Conservation (phyloP, 1,284 basidiomycete species). For the Lignosus rhinocerotis region DNA sequence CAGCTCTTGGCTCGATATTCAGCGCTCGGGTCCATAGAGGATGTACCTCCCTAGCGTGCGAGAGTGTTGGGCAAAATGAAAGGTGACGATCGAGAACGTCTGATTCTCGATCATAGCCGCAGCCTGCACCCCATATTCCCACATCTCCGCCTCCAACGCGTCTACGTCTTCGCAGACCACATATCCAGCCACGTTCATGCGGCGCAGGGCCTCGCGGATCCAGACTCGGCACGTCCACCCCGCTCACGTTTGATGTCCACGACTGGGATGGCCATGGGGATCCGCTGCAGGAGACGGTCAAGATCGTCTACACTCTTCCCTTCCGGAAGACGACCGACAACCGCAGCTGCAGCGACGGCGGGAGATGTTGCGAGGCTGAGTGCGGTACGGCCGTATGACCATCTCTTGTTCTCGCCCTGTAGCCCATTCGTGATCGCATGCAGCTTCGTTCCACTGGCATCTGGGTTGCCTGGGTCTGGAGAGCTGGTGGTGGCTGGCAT, state of each 20-base stretch:
- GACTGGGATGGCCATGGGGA: conserved; percentile 8
- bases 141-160: conserved; percentile 19
- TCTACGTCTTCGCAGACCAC: conserved; percentile 12
- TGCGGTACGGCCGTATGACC: conserved; percentile 8
- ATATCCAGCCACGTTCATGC: conserved; percentile 9
- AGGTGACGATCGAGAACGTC: conserved; percentile 3
- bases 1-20: neutral
- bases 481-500: neutral
- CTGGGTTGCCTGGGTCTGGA: neutral
- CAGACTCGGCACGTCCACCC: conserved; percentile 17
- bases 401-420: conserved; percentile 8
- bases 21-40: neutral
- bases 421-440: conserved; percentile 15
- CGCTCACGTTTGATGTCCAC: conserved; percentile 9
- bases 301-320: conserved; percentile 6
- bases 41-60: neutral
- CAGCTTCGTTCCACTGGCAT: conserved; percentile 6
- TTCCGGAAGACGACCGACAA: conserved; percentile 4
- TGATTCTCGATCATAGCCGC: conserved; percentile 11
- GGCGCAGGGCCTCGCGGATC: conserved; percentile 15
- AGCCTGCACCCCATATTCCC: conserved; percentile 8
- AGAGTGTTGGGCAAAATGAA: neutral
- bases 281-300: conserved; percentile 5
- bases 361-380: conserved; percentile 7
- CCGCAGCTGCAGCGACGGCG: conserved; percentile 11